Evolutionary conservation across 805 yeast species (phyloP).

Genomic region (Teunomyces cretensis): DNA sequence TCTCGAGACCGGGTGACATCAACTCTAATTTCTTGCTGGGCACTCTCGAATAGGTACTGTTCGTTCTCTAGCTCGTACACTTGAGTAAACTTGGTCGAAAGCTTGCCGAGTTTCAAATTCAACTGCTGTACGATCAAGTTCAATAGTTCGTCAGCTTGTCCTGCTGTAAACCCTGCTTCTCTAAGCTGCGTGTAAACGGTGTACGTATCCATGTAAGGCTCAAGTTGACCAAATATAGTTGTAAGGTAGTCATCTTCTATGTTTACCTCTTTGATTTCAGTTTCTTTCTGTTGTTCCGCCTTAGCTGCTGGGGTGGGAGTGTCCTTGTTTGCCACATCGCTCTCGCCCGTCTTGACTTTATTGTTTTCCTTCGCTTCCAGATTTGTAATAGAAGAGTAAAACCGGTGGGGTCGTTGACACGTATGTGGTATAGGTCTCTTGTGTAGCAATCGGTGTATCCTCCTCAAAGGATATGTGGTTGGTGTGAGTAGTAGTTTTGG

Average conservation of each 20-base stretch:
- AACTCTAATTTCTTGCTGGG: conserved; percentile 79
- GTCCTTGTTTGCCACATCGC: background rate
- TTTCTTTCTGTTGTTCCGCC: background rate
- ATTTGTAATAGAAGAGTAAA: background rate
- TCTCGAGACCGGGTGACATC: conserved; percentile 76
- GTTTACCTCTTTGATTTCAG: conserved; percentile 6
- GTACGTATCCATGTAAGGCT: conserved; percentile 48
- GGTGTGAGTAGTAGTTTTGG: background rate
- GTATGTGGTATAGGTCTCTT: background rate
- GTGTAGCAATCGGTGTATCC: background rate
- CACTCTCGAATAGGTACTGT: conserved; percentile 84
- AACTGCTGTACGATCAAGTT: conserved; percentile 44
- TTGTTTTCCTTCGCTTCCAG: background rate
- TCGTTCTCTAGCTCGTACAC: conserved; percentile 81
- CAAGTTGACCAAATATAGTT: conserved; percentile 55
- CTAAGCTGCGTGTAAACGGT: conserved; percentile 53
- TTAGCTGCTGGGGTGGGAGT: background rate
- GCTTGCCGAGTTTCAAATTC: conserved; percentile 40
- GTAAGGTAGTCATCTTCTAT: conserved; percentile 38
- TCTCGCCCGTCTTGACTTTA: too few species aligned
- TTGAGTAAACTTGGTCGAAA: conserved; percentile 49
- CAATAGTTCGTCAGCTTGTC: conserved; percentile 62
- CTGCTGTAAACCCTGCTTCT: conserved; percentile 56
- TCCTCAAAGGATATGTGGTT: background rate
- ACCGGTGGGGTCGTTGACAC: background rate